Evolutionary conservation across 1,139 yeast genomes (phyloP).

Genomic region (Pichia cactophila): DNA sequence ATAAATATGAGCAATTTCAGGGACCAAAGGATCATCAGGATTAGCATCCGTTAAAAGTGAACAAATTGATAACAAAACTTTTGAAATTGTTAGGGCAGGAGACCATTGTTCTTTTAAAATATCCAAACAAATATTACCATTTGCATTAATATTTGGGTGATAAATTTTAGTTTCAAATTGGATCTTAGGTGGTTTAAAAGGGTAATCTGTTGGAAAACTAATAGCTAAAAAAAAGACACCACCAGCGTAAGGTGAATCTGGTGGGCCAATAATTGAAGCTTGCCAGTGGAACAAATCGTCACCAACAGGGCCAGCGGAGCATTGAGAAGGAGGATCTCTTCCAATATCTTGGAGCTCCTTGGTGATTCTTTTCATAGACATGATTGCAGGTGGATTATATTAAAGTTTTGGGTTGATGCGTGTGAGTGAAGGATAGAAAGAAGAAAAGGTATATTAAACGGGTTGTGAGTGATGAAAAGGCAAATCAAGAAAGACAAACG

Average conservation of each 20-base stretch:
- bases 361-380: slow-evolving; percentile 93
- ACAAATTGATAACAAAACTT: slow-evolving; percentile 51
- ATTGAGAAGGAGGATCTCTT: slow-evolving; percentile 98
- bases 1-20: slow-evolving; percentile 95
- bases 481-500: no score
- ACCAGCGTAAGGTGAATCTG: slow-evolving; percentile 52
- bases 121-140: slow-evolving; percentile 55
- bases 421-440: background rate
- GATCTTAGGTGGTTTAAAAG: slow-evolving; percentile 54
- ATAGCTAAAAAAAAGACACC: slow-evolving; percentile 46
- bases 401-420: background rate
- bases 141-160: slow-evolving; percentile 65
- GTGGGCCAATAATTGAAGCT: slow-evolving; percentile 58
- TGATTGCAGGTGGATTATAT: slow-evolving; percentile 23
- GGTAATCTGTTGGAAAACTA: slow-evolving; percentile 53
- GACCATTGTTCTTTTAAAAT: slow-evolving; percentile 59
- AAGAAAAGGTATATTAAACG: background rate
- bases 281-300: slow-evolving; percentile 62
- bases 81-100: slow-evolving; percentile 58
- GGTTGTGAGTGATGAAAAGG: no score
- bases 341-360: slow-evolving; percentile 93
- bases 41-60: slow-evolving; percentile 82
- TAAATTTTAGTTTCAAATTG: slow-evolving; percentile 59
- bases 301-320: slow-evolving; percentile 99
- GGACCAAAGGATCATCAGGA: slow-evolving; percentile 98